Evolutionary conservation across 495 filamentous ascomycete genomes (phyloP), one percentile per base, ranked within the genome.

Genomic region (Talaromyces stipitatus): DNA sequence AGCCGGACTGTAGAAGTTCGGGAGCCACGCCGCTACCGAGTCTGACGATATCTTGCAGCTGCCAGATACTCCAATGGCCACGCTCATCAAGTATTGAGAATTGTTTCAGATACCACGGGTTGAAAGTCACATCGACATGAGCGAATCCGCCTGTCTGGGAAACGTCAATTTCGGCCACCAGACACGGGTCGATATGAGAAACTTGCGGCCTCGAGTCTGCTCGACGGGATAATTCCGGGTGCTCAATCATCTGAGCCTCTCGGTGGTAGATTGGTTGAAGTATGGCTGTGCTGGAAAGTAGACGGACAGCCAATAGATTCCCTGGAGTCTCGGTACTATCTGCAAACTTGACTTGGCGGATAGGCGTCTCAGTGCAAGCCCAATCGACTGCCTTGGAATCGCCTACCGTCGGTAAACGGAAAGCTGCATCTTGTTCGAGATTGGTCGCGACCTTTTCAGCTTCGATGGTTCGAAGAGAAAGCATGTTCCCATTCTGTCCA

Each of bases 21-120:
- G 62, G 58, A 46, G 64, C 47, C 63, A 26, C 28, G 32, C 64
- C 59, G 45, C 64, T 65, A 38, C 66, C 69, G 36, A 63, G 54
- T 28, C 58, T 67, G 41, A 75, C 69, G 1, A 66, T 61, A 20
- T 77, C 74, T 32, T 72, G 70, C 32, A 95, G 69, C 56, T 90
- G 80, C 85, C 86, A 95, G 3, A 95, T 66, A 61, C 72, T 84
- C 92, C 92, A 96, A 29, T 75, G 72, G 0, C 90, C 91, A 45
- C 68, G 63, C 38, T 82, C 78, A 64, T 95, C 91, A 22, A 95
- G 75, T 22, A 94, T 78, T 9, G 76, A 89, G 50, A 96, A 70
- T 65, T 88, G 86, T 11, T 77, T 76, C 58, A 79, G 72, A 61
- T 84, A 80, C 74, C 82, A 85, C n/a, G 88, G 87, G 61, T 88